phyloP scores from a whole-genome alignment of 176 grass and related monocot genomes.

The Triticum dicoccoides region DNA sequence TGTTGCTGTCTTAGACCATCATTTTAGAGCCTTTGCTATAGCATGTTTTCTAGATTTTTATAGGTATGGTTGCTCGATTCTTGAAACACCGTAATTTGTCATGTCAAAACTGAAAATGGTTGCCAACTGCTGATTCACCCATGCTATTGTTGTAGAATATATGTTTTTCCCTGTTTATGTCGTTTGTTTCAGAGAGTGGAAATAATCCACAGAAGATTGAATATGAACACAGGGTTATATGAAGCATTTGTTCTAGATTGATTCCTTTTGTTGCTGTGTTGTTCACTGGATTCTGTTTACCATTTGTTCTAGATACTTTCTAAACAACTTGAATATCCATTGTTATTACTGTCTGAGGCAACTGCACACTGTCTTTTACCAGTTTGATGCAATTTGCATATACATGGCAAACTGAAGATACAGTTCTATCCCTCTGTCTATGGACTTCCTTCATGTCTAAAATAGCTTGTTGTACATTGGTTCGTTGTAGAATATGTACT shows the following conservation, averaged over 20 bases:
- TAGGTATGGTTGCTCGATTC: not conserved
- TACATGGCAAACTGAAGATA: conserved; percentile 3
- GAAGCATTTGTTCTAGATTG: not conserved
- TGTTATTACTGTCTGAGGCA: not conserved
- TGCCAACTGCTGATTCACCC: not conserved
- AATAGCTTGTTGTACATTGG: conserved; percentile 10
- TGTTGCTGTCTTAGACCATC: not conserved
- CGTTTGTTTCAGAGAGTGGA: not conserved
- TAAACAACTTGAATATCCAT: not conserved
- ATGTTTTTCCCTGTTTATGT: not conserved
- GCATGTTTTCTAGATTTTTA: not conserved
- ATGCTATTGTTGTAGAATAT: not conserved
- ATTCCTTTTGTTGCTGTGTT: not conserved
- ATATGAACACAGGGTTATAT: not conserved
- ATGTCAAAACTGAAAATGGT: not conserved
- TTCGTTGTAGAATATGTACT: no score
- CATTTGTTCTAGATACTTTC: not conserved
- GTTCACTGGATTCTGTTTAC: not conserved
- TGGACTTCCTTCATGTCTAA: conserved; percentile 1
- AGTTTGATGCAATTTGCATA: not conserved
- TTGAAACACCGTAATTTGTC: not conserved
- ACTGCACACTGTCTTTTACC: not conserved
- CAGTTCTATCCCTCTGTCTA: not conserved
- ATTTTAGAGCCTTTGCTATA: not conserved
- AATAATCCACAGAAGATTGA: not conserved